Base-by-base conservation (phyloP, 352 stramenopile genomes). In the Phytopythium cucurbitacearum region DNA sequence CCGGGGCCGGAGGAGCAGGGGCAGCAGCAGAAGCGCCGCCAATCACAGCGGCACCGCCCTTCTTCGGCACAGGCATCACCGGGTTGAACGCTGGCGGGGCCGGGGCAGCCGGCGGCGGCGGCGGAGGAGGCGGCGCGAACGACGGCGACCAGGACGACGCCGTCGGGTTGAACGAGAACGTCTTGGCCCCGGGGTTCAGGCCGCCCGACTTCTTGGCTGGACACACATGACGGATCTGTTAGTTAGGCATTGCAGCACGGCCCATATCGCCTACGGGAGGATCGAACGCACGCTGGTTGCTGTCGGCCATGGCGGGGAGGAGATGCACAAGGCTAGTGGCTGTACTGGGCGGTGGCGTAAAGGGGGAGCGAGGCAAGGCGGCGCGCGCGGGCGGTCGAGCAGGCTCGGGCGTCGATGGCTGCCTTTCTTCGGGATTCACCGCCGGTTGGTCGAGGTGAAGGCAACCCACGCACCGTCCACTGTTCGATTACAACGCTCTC, bases 121-220 rank as follows among this genome's bases (percentile, higher is more conserved):
- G 58, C 11, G 81, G 76, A 35, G 75, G 68, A 38, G 69, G 61
- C 36, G 69, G 66, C 37, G 57, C 60, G 28, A 60, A 61, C 33
- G 76, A 67, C 36, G 81, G 82, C 64, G 80, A 61, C 78, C 78
- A 93, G 8, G 80, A 69, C 15, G 67, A 68, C 9, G 82, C 82
- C 33, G 62, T 55, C 10, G 78, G 78, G 64, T 93, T 93, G 67
- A 93, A 93, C 42, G 80, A 80, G 69, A 93, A 93, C 50, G 76
- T 48, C 62, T 82, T 85, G 40, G 82, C 82, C 33, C 59, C 55
- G 15, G 76, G 67, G 62, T 82, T 91, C 42, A 93, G 60, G n/a
- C 34, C 35, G 51, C 54, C 37, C n/a, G 48, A 43, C 40, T 84
- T 84, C 64, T 90, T 90, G 52, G 77, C 71, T 86, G 45, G 6